These are phyloP conservation scores for Apiospora aurea DNA, from an alignment of 2,329 filamentous ascomycete genomes.

Conservation along the genomic window DNA sequence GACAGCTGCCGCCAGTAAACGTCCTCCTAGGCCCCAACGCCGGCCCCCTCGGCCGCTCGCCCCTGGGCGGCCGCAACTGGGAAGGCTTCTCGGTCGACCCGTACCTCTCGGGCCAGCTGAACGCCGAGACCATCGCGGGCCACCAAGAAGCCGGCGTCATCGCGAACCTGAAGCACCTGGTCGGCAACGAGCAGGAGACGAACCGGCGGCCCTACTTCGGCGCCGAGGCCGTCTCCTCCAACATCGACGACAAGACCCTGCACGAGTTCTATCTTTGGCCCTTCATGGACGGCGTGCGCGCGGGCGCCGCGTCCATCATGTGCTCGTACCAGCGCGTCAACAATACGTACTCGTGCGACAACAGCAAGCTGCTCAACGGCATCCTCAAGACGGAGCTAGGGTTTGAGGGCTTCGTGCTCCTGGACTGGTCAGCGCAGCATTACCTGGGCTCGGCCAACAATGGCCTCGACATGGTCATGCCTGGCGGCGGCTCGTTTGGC, in stretches of 20 bases:
- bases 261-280: slow-evolving; percentile 73
- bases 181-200: slow-evolving; percentile 69
- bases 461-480: slow-evolving; percentile 76
- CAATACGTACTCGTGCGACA: slow-evolving; percentile 77
- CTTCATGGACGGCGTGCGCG: slow-evolving; percentile 66
- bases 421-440: slow-evolving; percentile 75
- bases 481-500: slow-evolving; percentile 63
- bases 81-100: slow-evolving; percentile 71
- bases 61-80: slow-evolving; percentile 76
- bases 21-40: slow-evolving; percentile 72
- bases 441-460: slow-evolving; percentile 60
- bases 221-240: slow-evolving; percentile 63
- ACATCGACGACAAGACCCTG: slow-evolving; percentile 70
- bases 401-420: slow-evolving; percentile 73
- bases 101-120: slow-evolving; percentile 73
- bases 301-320: slow-evolving; percentile 67
- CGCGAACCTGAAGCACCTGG: slow-evolving; percentile 74
- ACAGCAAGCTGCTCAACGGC: slow-evolving; percentile 72
- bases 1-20: slow-evolving; percentile 47
- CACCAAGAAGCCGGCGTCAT: slow-evolving; percentile 82
- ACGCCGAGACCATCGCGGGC: slow-evolving; percentile 75
- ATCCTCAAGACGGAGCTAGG: slow-evolving; percentile 69
- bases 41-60: slow-evolving; percentile 71
- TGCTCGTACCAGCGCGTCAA: slow-evolving; percentile 77
- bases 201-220: slow-evolving; percentile 51